A percentile compares a stretch with the other conserved stretches of the same genome.
phyloP scores from a whole-genome alignment of 768 basidiomycete genomes.

The Holtermanniella nyarrowii region DNA sequence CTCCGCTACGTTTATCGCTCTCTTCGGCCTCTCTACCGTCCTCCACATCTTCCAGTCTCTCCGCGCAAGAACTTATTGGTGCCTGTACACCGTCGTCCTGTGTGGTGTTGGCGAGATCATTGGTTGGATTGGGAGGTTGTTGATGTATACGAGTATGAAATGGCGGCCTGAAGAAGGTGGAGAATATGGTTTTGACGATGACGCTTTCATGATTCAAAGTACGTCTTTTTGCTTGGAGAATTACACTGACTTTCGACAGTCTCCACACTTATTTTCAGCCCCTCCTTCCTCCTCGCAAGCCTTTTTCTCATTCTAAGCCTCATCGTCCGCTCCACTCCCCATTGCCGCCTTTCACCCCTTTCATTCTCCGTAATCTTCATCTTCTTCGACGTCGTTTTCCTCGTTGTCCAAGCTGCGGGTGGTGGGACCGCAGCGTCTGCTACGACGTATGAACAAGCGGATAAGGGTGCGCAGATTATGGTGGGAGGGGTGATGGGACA shows the following conservation, averaged over 20 bases:
- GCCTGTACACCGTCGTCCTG: constrained; percentile 17
- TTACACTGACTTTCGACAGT: not conserved
- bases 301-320: constrained; percentile 35
- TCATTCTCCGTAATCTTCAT: constrained; percentile 33
- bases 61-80: constrained; percentile 26
- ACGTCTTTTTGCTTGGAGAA: not conserved
- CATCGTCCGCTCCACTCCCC: constrained; percentile 30
- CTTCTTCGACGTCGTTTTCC: constrained; percentile 26
- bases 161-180: constrained; percentile 18
- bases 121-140: constrained; percentile 35
- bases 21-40: constrained; percentile 22
- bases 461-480: constrained; percentile 12
- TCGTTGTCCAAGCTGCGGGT: constrained; percentile 36
- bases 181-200: constrained; percentile 27
- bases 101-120: constrained; percentile 22
- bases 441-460: constrained; percentile 2
- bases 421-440: constrained; percentile 30
- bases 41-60: constrained; percentile 22
- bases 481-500: not conserved
- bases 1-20: constrained; percentile 29
- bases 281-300: constrained; percentile 39
- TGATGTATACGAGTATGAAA: constrained; percentile 18
- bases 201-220: not conserved
- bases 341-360: constrained; percentile 21
- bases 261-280: constrained; percentile 34